phyloP scores from a whole-genome alignment of 768 basidiomycete genomes.

The Infundibulicybe gibba region DNA sequence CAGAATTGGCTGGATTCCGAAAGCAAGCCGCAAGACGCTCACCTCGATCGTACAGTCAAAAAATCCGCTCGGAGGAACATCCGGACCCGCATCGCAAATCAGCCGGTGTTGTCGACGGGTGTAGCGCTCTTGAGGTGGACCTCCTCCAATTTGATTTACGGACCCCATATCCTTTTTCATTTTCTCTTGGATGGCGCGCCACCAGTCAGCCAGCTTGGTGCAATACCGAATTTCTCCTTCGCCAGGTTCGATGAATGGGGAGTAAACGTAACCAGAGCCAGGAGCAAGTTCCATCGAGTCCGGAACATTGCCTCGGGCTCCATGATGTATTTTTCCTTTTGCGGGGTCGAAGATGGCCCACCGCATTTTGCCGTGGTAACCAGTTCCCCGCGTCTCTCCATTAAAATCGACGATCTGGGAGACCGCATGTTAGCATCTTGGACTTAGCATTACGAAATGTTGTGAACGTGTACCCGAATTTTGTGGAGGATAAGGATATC shows the following conservation, averaged over 20 bases:
- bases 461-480: constrained; percentile 39
- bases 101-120: constrained; percentile 36
- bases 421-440: background rate
- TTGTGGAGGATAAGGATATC: constrained; percentile 49
- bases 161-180: constrained; percentile 7
- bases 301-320: constrained; percentile 32
- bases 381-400: constrained; percentile 31
- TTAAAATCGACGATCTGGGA: constrained; percentile 28
- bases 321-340: constrained; percentile 31
- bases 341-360: constrained; percentile 54
- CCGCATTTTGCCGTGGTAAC: constrained; percentile 40
- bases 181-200: constrained; percentile 30
- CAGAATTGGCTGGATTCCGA: background rate
- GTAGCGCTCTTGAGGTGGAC: constrained; percentile 2
- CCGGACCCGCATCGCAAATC: constrained; percentile 46
- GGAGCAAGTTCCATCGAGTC: constrained; percentile 25
- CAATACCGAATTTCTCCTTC: constrained; percentile 41
- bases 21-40: constrained; percentile 5
- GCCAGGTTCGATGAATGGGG: constrained; percentile 41
- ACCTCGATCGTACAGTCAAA: constrained; percentile 68
- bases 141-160: constrained; percentile 15
- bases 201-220: constrained; percentile 44
- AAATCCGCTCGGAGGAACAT: constrained; percentile 41
- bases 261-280: constrained; percentile 35
- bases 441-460: background rate